Evolutionary conservation across 164 flowering plant species (phyloP).

Genomic region (Aristolochia contorta): DNA sequence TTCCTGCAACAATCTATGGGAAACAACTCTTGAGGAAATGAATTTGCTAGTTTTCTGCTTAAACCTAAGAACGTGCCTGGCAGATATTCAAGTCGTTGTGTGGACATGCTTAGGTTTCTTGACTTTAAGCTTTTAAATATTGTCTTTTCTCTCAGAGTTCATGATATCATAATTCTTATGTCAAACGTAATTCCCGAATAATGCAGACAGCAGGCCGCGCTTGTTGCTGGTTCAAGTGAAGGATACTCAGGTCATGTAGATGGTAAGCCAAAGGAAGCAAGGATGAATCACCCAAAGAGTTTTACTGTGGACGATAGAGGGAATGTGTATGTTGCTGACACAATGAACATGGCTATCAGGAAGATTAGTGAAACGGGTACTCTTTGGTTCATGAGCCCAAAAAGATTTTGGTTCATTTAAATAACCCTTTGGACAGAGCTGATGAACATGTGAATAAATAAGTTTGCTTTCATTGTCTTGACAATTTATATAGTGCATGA

Average conservation of each 20-base stretch:
- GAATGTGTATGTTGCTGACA: conserved; percentile 70
- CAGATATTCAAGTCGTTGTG: no score
- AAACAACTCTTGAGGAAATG: no score
- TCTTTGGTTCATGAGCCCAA: not conserved
- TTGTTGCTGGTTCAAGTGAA: conserved; percentile 83
- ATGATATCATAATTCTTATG: not conserved
- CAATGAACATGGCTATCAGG: conserved; percentile 87
- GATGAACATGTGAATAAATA: no score
- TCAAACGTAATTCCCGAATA: not conserved
- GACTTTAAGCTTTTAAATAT: no score
- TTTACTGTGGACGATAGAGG: conserved; percentile 81
- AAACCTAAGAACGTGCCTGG: no score
- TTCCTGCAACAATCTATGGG: no score
- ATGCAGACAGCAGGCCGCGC: conserved; percentile 84
- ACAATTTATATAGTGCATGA: not conserved
- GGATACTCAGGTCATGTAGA: conserved; percentile 92
- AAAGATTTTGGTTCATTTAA: no score
- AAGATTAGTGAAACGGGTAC: conserved; percentile 87
- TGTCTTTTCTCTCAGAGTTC: no score
- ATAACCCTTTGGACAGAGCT: no score
- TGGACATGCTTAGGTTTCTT: no score
- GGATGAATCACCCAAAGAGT: conserved; percentile 86
- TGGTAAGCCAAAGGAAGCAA: conserved; percentile 77
- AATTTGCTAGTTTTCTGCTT: no score
- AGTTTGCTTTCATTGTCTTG: no score